phyloP scores from a whole-genome alignment of 768 basidiomycete genomes.

The Lentinula raphanica region DNA sequence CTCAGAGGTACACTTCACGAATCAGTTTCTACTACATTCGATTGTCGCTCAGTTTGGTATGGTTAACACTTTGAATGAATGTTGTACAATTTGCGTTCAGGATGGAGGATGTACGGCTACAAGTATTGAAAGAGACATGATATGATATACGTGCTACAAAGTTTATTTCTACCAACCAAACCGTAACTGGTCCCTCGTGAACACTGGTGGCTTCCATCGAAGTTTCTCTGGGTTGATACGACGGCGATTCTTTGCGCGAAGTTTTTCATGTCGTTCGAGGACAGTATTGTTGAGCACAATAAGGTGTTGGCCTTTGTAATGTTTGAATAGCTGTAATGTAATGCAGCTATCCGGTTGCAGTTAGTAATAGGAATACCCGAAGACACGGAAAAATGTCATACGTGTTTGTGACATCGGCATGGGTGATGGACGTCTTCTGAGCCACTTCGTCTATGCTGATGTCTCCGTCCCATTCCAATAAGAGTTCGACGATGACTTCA shows the following conservation, averaged over 20 bases:
- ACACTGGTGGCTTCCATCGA: conserved; percentile 93
- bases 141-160: not conserved
- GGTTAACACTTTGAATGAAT: not conserved
- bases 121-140: not conserved
- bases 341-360: conserved; percentile 61
- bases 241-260: conserved; percentile 69
- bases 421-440: conserved; percentile 90
- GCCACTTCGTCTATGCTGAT: conserved; percentile 97
- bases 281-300: conserved; percentile 89
- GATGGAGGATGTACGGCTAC: not conserved
- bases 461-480: conserved; percentile 72
- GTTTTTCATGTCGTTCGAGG: conserved; percentile 86
- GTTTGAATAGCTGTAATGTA: conserved; percentile 91
- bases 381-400: conserved; percentile 39
- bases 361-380: conserved; percentile 10
- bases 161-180: conserved; percentile 49
- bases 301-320: conserved; percentile 91
- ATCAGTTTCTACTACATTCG: not conserved
- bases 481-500: conserved; percentile 88
- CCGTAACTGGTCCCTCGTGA: conserved; percentile 83
- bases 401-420: conserved; percentile 98
- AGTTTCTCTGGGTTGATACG: conserved; percentile 76
- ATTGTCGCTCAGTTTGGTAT: not conserved
- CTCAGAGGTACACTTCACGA: not conserved
- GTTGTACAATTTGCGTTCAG: not conserved